A percentile compares a stretch with the other conserved stretches of the same genome.
These are phyloP conservation scores for Clohesyomyces aquaticus DNA, from an alignment of 495 filamentous ascomycete genomes.

Conservation along the genomic window DNA sequence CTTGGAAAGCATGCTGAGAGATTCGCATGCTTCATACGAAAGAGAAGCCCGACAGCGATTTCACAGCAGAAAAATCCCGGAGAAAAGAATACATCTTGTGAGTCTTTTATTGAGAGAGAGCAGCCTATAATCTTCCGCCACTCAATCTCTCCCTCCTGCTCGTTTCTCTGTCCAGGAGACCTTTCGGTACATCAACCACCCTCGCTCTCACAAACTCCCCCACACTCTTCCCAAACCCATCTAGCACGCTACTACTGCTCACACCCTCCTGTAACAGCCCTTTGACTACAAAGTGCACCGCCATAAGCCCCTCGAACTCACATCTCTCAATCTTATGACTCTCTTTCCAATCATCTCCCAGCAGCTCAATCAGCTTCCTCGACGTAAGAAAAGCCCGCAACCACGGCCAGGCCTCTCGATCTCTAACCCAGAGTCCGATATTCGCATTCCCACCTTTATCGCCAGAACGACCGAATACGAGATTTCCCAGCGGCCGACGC, in stretches of 20 bases:
- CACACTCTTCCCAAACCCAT: constrained; percentile 45
- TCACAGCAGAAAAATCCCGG: too few species aligned
- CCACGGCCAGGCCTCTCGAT: constrained; percentile 41
- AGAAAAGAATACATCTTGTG: too few species aligned
- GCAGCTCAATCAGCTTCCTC: constrained; percentile 33
- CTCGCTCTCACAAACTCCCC: constrained; percentile 42
- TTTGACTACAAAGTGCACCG: constrained; percentile 44
- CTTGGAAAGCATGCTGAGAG: background rate
- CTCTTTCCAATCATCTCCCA: constrained; percentile 43
- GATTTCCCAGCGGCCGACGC: constrained; percentile 32
- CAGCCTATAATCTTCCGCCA: background rate
- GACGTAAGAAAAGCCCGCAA: constrained; percentile 41
- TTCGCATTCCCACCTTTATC: constrained; percentile 46
- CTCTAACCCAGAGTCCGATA: constrained; percentile 42
- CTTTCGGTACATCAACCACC: constrained; percentile 38
- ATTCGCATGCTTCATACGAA: too few species aligned
- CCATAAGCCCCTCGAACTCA: constrained; percentile 30
- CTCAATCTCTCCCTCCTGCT: constrained; percentile 6
- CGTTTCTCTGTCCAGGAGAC: constrained; percentile 24
- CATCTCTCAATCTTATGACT: constrained; percentile 36
- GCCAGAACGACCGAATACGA: constrained; percentile 44
- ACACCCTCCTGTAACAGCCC: constrained; percentile 42
- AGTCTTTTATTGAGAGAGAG: too few species aligned
- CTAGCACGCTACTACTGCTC: constrained; percentile 39
- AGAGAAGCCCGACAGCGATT: too few species aligned